Base-by-base conservation (phyloP, 345 rosid genomes). In the Melaleuca alternifolia region DNA sequence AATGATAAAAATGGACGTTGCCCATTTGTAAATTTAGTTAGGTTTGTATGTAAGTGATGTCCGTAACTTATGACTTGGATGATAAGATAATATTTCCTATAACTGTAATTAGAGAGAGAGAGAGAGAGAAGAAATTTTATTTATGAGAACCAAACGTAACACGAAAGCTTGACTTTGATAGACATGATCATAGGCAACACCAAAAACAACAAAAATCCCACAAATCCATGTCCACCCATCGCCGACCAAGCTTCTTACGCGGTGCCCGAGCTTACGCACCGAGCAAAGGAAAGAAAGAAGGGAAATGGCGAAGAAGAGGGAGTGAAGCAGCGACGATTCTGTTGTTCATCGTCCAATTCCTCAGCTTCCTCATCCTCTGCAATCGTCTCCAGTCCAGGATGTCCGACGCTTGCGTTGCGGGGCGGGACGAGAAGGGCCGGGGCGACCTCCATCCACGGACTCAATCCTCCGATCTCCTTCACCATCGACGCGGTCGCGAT, bases 351-450 rank as follows among this genome's bases (percentile, higher is more conserved):
- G 21, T 87, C 89, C 6, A 7, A 11, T 20, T 86, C 92, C 77
- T 90, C 93, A 18, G 62, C 83, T 33, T 90, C 94, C 53, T 87
- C 93, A 85, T 92, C 95, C 44, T 57, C 18, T n/a, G 71, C 71
- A 51, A 93, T 93, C 2, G 94, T 92, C 91, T 90, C 93, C 84
- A 93, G 50, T 5, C 11, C 83, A 7, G 95, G 92, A n/a, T 87
- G 77, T 87, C 61, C 88, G 7, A 90, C 89, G 28, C 85, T 62
- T 85, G 77, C 91, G 76, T 59, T 14, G 6, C 23, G 85, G 18
- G 84, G 79, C 46, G 86, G 87, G 46, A 91, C 56, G 71, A 93
- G 26, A 21, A 84, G 89, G 5, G 91, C 86, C 2, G 93, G 93
- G 18, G 90, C 92, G 14, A 92, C 89, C 82, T 92, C 94, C 76